Base-by-base conservation (phyloP, 352 stramenopile genomes). In the Pythium biforme region DNA sequence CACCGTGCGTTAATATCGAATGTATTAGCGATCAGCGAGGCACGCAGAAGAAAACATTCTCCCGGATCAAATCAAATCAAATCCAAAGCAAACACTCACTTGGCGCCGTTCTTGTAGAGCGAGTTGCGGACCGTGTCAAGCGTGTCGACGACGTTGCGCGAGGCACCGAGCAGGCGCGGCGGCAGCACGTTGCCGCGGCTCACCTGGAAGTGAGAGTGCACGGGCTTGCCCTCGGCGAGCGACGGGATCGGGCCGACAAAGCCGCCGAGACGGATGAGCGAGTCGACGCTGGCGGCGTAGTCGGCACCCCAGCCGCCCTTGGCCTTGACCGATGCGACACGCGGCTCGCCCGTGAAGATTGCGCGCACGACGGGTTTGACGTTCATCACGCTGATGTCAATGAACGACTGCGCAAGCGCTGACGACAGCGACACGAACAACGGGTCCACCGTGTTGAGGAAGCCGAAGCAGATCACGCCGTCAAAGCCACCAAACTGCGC, bases 301-400 rank as follows among this genome's bases (percentile, higher is more conserved):
- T 92, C 82, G 0, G 66, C 72, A 7, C 86, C 86, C 72, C 73
- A 91, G 7, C 83, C 82, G 29, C 77, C 73, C 56, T 89, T 83
- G 19, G 76, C 82, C 73, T 88, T 93, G 33, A 90, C 79, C 2
- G 77, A 88, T 10, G 82, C 86, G 27, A 86, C 72, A 45, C 83
- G 82, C 56, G 82, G 72, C 62, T 95, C 86, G n/a, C 82, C 82
- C 49, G 87, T 79, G 53, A 95, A 89, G n/a, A 95, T 66, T 17
- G 75, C 84, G 34, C 85, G 83, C 34, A 95, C 77, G 22, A 95
- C 75, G 6, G 86, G 84, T 50, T 90, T 87, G 40, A 87, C 73
- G 64, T 86, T 91, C 55, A 86, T 77, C 59, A 95, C 72, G 64
- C 86, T 94, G 50, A 95, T 92, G 55, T 90, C 81, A 14, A 94